Evolutionary conservation across 768 basidiomycete genomes (phyloP).

Genomic region (Crassisporium funariophilum): DNA sequence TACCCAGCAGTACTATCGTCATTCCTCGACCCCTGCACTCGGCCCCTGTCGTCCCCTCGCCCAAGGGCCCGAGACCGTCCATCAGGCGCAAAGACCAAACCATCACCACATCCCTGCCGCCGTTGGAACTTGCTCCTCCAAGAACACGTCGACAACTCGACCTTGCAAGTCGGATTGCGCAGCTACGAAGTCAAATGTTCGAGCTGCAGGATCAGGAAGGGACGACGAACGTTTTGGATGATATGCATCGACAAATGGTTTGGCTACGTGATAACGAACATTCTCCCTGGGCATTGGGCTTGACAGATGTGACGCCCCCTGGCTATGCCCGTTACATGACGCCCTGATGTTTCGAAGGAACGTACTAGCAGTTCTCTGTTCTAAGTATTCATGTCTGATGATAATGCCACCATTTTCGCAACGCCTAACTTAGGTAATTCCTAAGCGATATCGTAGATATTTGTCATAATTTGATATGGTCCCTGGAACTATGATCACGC

Average conservation of each 20-base stretch:
- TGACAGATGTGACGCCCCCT: constrained; percentile 21
- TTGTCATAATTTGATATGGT: too few species aligned
- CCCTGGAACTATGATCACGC: too few species aligned
- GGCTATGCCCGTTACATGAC: constrained; percentile 22
- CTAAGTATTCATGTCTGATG: too few species aligned
- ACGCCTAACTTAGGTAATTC: too few species aligned
- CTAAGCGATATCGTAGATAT: too few species aligned
- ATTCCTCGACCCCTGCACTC: constrained; percentile 1
- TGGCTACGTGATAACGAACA: constrained; percentile 24
- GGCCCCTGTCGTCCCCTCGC: too few species aligned
- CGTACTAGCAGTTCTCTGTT: too few species aligned
- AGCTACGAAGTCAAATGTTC: constrained; percentile 19
- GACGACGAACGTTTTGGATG: constrained; percentile 15
- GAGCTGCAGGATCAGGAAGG: constrained; percentile 15
- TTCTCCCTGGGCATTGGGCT: constrained; percentile 21
- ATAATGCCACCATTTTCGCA: too few species aligned
- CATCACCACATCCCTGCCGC: not conserved
- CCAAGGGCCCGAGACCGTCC: constrained; percentile 12
- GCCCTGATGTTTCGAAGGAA: too few species aligned
- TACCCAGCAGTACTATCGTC: not conserved
- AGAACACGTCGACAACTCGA: constrained; percentile 18
- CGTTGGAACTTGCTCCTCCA: not conserved
- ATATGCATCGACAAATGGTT: constrained; percentile 24
- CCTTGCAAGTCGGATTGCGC: constrained; percentile 13
- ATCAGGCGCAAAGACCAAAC: constrained; percentile 7